Evolutionary conservation across 768 basidiomycete species (phyloP), one percentile per base, ranked within the genome.

Genomic region (Agaricus blazei): DNA sequence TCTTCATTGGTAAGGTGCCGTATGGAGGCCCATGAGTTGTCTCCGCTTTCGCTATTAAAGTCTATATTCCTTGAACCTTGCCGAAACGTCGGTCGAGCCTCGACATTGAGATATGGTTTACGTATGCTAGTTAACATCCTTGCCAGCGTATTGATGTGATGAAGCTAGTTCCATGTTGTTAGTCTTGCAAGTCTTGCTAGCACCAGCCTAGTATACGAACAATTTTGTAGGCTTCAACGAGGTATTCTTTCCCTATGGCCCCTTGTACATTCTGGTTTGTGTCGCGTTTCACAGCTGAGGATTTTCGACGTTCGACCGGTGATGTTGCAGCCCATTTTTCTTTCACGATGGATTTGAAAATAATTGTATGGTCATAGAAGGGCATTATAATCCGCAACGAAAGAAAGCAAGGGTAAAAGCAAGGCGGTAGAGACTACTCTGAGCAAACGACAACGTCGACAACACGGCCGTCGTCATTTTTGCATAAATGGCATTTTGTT

Each of bases 1-100:
- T 99, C 95, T 59, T 91, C 84, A 65, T 98, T 94, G 8, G 84
- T 84, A 5, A 99, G 79, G 63, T 86, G 74, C 58, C 81, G 82
- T 50, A 91, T 74, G 51, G 79, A 79, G 15, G 77, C 68, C 88
- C 87, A 90, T 44, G 76, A 72, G 46, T 78, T 66, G 51, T 72
- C 72, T 24, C 65, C 71, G 29, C 36, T 56, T 36, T 56, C 54
- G 38, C 64, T 65, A 45, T 64, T 70, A 11, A 90, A 64, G 71
- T 91, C 85, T 52, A 90, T 70, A 43, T 67, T 79, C 43, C 80
- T 77, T 40, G 70, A 69, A 14, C 75, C 65, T 62, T 82, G 81
- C 28, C 23, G 75, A 69, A 45, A 79, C n/a, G 76, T 69, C 52
- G 67, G 62, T 56, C 82, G 76, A 12, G 85, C 68, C 69, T 90